These are phyloP conservation scores for Hibiscus tridactylites DNA, from an alignment of 345 rosid genomes.

Conservation along the genomic window DNA sequence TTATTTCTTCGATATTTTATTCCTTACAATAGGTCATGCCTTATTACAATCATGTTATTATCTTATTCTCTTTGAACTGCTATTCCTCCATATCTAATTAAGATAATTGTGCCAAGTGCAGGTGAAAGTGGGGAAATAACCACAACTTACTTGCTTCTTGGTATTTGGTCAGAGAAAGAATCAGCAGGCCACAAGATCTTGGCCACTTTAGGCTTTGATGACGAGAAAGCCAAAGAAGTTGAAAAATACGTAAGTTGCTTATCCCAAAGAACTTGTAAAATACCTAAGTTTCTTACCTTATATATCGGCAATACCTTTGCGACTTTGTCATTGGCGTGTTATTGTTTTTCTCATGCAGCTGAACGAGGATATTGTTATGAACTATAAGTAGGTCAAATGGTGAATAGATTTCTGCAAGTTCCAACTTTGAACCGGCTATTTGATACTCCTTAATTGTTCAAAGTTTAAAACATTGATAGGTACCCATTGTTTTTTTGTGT, in stretches of 20 bases:
- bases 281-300: conserved; percentile 36
- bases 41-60: not conserved
- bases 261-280: conserved; percentile 23
- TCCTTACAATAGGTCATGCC: not conserved
- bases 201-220: conserved; percentile 58
- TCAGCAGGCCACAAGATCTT: conserved; percentile 74
- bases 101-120: conserved; percentile 22
- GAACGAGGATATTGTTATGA: conserved; percentile 38
- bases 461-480: not conserved
- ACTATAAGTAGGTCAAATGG: not conserved
- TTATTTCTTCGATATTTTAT: not conserved
- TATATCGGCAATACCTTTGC: not conserved
- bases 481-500: not conserved
- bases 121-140: conserved; percentile 78
- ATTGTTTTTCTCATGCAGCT: conserved; percentile 40
- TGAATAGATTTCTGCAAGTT: not conserved
- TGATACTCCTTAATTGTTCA: not conserved
- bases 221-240: conserved; percentile 76
- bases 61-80: not conserved
- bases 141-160: conserved; percentile 60
- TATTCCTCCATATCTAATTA: not conserved
- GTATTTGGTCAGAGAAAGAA: conserved; percentile 69
- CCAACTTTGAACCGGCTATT: not conserved
- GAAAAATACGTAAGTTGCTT: conserved; percentile 48
- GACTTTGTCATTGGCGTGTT: conserved; percentile 2